Percentiles rank a stretch among this genome's conserved stretches.
phyloP scores from a whole-genome alignment of 2,329 filamentous ascomycete species.

The Trichoderma koningii region DNA sequence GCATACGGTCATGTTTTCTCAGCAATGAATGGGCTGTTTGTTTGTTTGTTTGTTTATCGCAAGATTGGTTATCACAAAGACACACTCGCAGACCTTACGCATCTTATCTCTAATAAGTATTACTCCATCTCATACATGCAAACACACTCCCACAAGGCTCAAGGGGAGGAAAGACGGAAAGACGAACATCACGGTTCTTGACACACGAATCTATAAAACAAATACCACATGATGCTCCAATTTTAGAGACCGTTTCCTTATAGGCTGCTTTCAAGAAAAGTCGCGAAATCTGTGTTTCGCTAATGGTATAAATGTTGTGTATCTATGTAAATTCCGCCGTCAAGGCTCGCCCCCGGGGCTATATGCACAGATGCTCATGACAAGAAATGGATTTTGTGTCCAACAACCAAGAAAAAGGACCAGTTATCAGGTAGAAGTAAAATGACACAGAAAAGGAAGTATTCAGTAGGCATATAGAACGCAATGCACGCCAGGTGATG shows the following conservation, averaged over 20 bases:
- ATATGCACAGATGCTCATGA: constrained; percentile 10
- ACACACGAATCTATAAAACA: constrained; percentile 1
- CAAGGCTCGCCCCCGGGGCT: constrained; percentile 15
- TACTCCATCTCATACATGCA: neutral
- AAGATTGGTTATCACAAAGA: constrained; percentile 40
- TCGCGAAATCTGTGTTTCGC: constrained; percentile 6
- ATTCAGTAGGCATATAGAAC: neutral
- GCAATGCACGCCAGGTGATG: neutral
- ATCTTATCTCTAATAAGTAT: constrained; percentile 10
- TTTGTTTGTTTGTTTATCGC: constrained; percentile 27
- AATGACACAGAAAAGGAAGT: constrained; percentile 9
- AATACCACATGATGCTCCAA: constrained; percentile 11
- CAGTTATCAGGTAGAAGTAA: constrained; percentile 4
- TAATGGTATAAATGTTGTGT: neutral
- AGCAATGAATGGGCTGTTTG: constrained; percentile 34
- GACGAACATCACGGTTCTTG: constrained; percentile 1
- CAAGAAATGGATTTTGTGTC: constrained; percentile 10
- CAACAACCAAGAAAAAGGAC: neutral
- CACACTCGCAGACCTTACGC: constrained; percentile 29
- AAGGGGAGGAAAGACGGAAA: neutral
- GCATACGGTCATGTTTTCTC: constrained; percentile 36
- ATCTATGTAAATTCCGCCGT: constrained; percentile 6
- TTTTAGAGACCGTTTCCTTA: neutral
- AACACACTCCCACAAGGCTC: neutral
- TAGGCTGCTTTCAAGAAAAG: neutral